Conservation (phyloP, 768 basidiomycete species). For the Strobilomyces confusus region DNA sequence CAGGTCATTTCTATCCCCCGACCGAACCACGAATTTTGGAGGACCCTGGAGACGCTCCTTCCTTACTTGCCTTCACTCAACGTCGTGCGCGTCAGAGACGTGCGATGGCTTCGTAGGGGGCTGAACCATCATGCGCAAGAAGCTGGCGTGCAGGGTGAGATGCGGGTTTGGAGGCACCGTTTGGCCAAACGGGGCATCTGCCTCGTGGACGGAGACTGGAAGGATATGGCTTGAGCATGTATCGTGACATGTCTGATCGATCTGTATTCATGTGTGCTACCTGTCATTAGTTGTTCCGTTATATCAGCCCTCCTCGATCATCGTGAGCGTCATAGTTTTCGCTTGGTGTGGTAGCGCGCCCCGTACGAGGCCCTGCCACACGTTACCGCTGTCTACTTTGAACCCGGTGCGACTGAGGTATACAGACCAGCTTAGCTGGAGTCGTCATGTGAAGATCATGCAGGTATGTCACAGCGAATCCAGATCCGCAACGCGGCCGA, state of each 20-base stretch:
- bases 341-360: too few relatives aligned
- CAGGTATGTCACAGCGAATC: neutral
- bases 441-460: slow-evolving; percentile 15
- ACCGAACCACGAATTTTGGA: slow-evolving; percentile 59
- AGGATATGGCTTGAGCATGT: slow-evolving; percentile 32
- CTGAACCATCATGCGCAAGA: slow-evolving; percentile 61
- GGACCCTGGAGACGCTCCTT: slow-evolving; percentile 50
- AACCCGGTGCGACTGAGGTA: too few relatives aligned
- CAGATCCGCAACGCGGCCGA: neutral
- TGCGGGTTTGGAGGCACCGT: slow-evolving; percentile 68
- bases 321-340: neutral
- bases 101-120: slow-evolving; percentile 69
- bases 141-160: slow-evolving; percentile 78
- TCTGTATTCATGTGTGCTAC: slow-evolving; percentile 8
- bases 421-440: too few relatives aligned
- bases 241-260: slow-evolving; percentile 1
- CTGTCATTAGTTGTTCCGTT: neutral
- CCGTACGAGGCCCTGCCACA: too few relatives aligned
- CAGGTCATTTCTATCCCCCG: slow-evolving; percentile 72
- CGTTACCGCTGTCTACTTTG: too few relatives aligned
- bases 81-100: slow-evolving; percentile 59
- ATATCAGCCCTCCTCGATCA: slow-evolving; percentile 5
- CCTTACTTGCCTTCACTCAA: slow-evolving; percentile 53
- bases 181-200: slow-evolving; percentile 54
- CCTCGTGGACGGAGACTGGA: slow-evolving; percentile 74